Conservation (phyloP, 768 basidiomycete genomes). For the Gymnopilus dilepis region DNA sequence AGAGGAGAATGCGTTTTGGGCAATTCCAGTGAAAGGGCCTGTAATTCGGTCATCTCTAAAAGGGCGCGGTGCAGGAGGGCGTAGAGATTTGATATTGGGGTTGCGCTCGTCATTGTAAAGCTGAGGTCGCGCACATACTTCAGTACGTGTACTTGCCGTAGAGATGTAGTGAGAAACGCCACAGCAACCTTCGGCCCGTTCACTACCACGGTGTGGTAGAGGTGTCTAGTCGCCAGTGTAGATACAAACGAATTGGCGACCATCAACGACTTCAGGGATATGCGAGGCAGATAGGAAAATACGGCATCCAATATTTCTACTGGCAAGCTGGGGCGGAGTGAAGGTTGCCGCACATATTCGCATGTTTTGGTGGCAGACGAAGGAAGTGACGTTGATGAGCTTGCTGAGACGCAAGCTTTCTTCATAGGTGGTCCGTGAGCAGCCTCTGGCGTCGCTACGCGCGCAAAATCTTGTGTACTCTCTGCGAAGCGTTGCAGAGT, state of each 20-base stretch:
- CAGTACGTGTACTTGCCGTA: slow-evolving; percentile 40
- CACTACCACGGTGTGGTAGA: slow-evolving; percentile 42
- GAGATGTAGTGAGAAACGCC: slow-evolving; percentile 45
- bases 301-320: slow-evolving; percentile 40
- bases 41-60: slow-evolving; percentile 41
- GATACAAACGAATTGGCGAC: slow-evolving; percentile 34
- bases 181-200: slow-evolving; percentile 36
- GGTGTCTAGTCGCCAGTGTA: slow-evolving; percentile 30
- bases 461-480: background rate
- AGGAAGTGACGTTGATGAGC: background rate
- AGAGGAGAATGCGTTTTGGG: slow-evolving; percentile 43
- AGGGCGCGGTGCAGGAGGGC: slow-evolving; percentile 53
- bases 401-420: background rate
- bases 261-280: slow-evolving; percentile 29
- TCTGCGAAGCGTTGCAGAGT: slow-evolving; percentile 11
- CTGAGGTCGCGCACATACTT: slow-evolving; percentile 50
- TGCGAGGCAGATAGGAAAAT: slow-evolving; percentile 25
- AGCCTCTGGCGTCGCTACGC: background rate
- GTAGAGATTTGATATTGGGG: slow-evolving; percentile 54
- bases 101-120: slow-evolving; percentile 44
- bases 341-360: slow-evolving; percentile 3
- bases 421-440: background rate
- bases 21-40: slow-evolving; percentile 55
- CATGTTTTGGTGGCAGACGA: background rate
- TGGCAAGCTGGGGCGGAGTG: slow-evolving; percentile 30